Conservation (phyloP, 164 flowering plant species). For the Taxillus chinensis region DNA sequence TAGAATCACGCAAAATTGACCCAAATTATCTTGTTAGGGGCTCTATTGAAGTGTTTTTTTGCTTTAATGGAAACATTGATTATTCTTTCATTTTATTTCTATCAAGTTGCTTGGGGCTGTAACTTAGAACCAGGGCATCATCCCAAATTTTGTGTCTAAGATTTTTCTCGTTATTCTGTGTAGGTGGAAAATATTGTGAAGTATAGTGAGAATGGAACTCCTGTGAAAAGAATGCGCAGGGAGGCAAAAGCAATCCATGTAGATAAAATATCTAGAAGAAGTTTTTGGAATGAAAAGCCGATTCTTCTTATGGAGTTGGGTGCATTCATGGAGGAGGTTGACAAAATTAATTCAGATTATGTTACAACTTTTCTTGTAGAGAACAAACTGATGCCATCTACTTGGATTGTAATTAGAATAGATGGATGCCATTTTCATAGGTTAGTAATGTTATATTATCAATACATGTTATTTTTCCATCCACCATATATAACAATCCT, state of each 20-base stretch:
- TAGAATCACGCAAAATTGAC: too few species aligned
- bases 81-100: too few species aligned
- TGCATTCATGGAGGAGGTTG: constrained; percentile 20
- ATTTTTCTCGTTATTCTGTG: not conserved
- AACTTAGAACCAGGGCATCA: too few species aligned
- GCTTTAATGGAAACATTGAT: too few species aligned
- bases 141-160: too few species aligned
- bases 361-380: constrained; percentile 41
- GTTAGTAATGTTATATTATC: constrained; percentile 15
- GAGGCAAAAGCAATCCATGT: constrained; percentile 26
- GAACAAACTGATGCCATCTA: constrained; percentile 42
- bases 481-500: too few species aligned
- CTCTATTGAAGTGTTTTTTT: too few species aligned
- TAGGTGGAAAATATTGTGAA: constrained; percentile 52
- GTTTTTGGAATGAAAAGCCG: constrained; percentile 44
- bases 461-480: not conserved
- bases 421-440: constrained; percentile 85
- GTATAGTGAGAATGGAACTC: constrained; percentile 33
- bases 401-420: constrained; percentile 75
- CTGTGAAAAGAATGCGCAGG: constrained; percentile 42
- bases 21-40: too few species aligned
- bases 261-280: constrained; percentile 35
- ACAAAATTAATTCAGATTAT: constrained; percentile 38
- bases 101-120: too few species aligned
- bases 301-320: constrained; percentile 43